Evolutionary conservation across 2,329 filamentous ascomycete species (phyloP), one percentile per base, ranked within the genome.

Genomic region (Acrocalymma vagum): DNA sequence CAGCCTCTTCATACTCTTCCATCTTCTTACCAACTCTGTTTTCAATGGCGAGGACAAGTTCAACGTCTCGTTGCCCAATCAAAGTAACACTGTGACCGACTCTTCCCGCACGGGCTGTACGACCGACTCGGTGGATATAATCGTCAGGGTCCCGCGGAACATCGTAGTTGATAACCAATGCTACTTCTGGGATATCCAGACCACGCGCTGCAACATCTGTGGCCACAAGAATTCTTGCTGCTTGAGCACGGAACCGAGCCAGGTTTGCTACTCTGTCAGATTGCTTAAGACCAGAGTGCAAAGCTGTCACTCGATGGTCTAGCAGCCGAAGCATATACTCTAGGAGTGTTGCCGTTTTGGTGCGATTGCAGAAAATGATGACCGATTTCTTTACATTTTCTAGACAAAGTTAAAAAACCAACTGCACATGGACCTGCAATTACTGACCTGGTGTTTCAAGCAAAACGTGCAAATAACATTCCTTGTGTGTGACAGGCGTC

Each of bases 301-400:
- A 78, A 2, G 92, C 87, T 1, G 94, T 96, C 24, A 96, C 91
- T 38, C 91, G 85, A 76, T 99, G 94, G 24, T 86, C 85, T 11
- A 99, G 84, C 6, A 92, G 79, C 21, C 91, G 87, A 9, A 99
- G 81, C 40, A 95, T 81, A 65, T 96, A 90, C 63, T 96, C 91
- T 4, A 99, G 80, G 44, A 94, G 84, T 55, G 93, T 89, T 8
- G 94, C 93, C 0, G 93, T 96, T 37, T 84, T 80, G 1, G 91
- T 95, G 32, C 90, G 84, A 73, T 99, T 99, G 78, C 88, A 92
- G 76, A 99, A 99, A 48, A 99, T 85, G 62, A 99, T 96, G 61
- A 86, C 80, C 1, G 87, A 87, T 72, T 89, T 93, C 26, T 82
- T 76, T 23, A 81, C 67, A 69, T 96, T 96, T 49, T 71, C 77